Percentiles rank a stretch among this genome's conserved stretches.
phyloP scores from a whole-genome alignment of 257 asterid species.

The Solanum habrochaites region DNA sequence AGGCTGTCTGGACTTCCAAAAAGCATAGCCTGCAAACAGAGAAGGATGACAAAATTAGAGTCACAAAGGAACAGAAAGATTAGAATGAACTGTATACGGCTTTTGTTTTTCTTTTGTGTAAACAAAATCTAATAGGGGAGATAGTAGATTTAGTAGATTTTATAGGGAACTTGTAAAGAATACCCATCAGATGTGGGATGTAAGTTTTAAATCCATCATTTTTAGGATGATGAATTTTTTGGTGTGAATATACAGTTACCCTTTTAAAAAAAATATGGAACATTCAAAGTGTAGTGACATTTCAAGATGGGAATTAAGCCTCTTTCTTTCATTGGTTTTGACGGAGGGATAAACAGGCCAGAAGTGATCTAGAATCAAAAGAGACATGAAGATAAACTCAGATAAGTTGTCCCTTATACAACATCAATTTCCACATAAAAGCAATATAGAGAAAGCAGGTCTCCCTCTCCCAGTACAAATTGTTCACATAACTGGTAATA shows the following conservation, averaged over 20 bases:
- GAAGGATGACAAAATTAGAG: background rate
- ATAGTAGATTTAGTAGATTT: background rate
- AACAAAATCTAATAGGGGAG: background rate
- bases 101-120: background rate
- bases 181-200: background rate
- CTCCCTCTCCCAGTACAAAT: background rate
- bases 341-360: background rate
- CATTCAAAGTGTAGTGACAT: background rate
- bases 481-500: background rate
- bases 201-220: background rate
- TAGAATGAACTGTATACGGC: background rate
- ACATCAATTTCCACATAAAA: background rate
- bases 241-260: background rate
- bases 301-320: background rate
- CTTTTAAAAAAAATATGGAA: background rate
- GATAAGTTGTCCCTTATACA: background rate
- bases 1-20: slow-evolving; percentile 84
- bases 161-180: background rate
- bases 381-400: background rate
- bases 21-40: slow-evolving; percentile 57
- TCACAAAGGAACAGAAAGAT: background rate
- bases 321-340: background rate
- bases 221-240: background rate
- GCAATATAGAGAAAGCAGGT: background rate
- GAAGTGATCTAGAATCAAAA: background rate